A percentile compares a stretch with the other conserved stretches of the same genome.
Conservation (phyloP, 2,329 filamentous ascomycete species). For the Clarireedia paspali region DNA sequence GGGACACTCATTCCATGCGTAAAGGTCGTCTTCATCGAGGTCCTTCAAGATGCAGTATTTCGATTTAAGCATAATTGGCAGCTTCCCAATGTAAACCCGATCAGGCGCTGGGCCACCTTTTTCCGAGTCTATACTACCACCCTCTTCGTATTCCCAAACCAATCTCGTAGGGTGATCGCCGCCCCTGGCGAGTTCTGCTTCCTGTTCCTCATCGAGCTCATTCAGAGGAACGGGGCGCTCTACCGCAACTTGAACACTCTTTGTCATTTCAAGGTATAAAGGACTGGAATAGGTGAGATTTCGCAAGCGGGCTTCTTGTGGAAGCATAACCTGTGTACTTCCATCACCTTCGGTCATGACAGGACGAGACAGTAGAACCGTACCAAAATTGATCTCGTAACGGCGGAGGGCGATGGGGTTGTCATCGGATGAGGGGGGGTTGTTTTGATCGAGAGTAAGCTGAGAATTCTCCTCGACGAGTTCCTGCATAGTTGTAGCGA, state of each 20-base stretch:
- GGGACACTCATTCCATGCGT: constrained; percentile 89
- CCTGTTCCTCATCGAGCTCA: constrained; percentile 61
- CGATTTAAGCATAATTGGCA: constrained; percentile 97
- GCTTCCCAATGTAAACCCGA: constrained; percentile 83
- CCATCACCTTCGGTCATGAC: constrained; percentile 92
- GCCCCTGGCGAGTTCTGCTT: constrained; percentile 45
- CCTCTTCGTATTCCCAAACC: constrained; percentile 50
- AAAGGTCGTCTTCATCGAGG: constrained; percentile 77
- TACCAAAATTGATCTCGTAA: constrained; percentile 92
- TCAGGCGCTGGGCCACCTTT: constrained; percentile 38
- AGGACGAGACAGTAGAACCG: constrained; percentile 80
- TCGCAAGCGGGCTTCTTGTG: constrained; percentile 90
- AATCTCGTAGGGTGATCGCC: constrained; percentile 51
- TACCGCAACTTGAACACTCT: constrained; percentile 74
- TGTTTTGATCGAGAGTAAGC: constrained; percentile 88
- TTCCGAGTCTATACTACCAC: constrained; percentile 33
- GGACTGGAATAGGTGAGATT: constrained; percentile 94
- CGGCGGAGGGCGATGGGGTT: constrained; percentile 78
- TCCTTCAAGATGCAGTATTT: constrained; percentile 86
- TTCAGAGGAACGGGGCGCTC: constrained; percentile 61
- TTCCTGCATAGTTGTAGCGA: constrained; percentile 87
- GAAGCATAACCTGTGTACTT: constrained; percentile 74
- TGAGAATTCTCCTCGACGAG: constrained; percentile 87
- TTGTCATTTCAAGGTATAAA: constrained; percentile 81
- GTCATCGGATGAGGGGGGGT: constrained; percentile 67